phyloP scores from a whole-genome alignment of 140 eudicot species.

The Stevia rebaudiana region DNA sequence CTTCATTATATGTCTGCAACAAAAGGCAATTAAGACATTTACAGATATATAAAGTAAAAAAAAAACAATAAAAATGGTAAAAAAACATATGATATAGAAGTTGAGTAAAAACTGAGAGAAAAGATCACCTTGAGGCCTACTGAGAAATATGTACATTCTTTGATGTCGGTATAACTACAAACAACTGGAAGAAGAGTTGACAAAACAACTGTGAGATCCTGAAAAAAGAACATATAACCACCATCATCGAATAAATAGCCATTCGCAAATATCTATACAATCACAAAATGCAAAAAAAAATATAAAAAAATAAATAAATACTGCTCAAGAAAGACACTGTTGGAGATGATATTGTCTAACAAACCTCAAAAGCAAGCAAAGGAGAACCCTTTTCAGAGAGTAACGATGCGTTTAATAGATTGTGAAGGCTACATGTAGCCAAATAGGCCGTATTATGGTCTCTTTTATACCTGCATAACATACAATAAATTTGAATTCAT shows the following conservation, averaged over 20 bases:
- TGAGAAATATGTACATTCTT: conserved; percentile 57
- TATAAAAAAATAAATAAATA: no score
- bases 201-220: conserved; percentile 83
- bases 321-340: background rate
- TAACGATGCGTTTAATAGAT: conserved; percentile 77
- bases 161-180: conserved; percentile 50
- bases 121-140: conserved; percentile 79
- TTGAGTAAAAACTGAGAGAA: conserved; percentile 1
- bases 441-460: conserved; percentile 75
- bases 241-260: no score
- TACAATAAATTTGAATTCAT: conserved; percentile 6
- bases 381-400: conserved; percentile 71
- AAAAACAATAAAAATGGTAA: background rate
- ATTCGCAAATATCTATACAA: no score
- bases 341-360: conserved; percentile 9
- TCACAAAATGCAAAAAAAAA: no score
- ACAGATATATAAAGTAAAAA: background rate
- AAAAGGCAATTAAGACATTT: conserved; percentile 15
- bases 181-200: conserved; percentile 95
- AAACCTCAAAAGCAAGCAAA: conserved; percentile 88
- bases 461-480: conserved; percentile 54
- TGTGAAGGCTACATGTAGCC: conserved; percentile 87
- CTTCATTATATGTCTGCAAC: conserved; percentile 94
- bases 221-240: conserved; percentile 29
- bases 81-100: conserved; percentile 11